Evolutionary conservation across 148 eudicot species (phyloP), one percentile per base, ranked within the genome.

Genomic region (Persicaria maculosa): DNA sequence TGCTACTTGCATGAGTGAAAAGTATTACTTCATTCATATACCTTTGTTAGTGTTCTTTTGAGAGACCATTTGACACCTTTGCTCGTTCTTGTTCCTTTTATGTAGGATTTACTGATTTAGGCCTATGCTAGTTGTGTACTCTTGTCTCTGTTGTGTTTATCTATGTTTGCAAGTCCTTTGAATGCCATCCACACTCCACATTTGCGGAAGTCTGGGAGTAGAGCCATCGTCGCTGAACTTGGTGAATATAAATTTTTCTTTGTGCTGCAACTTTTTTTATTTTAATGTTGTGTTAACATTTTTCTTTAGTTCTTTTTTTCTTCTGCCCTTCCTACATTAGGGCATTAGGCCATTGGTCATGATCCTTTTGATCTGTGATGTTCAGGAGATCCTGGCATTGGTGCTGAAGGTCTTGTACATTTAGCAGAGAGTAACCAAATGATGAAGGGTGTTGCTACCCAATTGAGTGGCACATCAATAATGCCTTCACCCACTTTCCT

Each of bases 191-290:
- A 84, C 74, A 95, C 94, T 86, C 97, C 97, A 70, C 97, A 90
- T 83, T 88, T 92, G 47, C 87, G 99, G 48, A 95, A 86, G 77
- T 89, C 99, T 76, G 90, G 97, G 73, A 96, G 99, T 86, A 84
- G 94, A 79, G 82, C 89, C 62, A 84, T 85, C 47, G 80, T 92
- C 73, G 77, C 78, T 72, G 93, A 95, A 84, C 78, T 85, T 74
- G 95, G 98, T 95, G 61, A 17, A 25, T 4, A 53, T 64, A 47
- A 52, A 16, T 5, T 48, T 19, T 2, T n/a, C 6, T 65, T 20
- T 47, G 17, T 15, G 36, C 53, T 44, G 72, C 68, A 47, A 36
- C 58, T 75, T 61, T 22, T 31, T 16, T 15, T 47, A 44, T 10
- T 71, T 4, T 1, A 76, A 62, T 65, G 70, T 20, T 15, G n/a